These are phyloP conservation scores for Tolypocladium guangdongense DNA, from an alignment of 2,329 filamentous ascomycete genomes.

Conservation along the genomic window DNA sequence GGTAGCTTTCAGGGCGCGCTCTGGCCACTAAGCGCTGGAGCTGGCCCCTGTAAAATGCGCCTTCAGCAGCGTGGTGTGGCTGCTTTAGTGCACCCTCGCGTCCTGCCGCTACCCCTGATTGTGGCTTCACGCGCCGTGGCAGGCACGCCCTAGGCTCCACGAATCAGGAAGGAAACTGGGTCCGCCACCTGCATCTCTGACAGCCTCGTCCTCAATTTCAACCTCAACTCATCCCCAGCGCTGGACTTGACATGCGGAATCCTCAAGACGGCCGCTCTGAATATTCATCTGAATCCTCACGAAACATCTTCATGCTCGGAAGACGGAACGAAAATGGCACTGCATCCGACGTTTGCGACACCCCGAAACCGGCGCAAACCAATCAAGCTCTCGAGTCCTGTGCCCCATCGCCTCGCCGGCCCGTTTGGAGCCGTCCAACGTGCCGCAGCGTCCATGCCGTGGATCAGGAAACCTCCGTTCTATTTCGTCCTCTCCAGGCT, in stretches of 20 bases:
- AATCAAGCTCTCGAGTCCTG: background rate
- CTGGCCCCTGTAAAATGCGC: background rate
- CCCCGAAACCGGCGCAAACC: background rate
- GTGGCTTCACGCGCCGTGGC: background rate
- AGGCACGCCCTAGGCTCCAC: background rate
- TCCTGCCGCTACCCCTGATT: background rate
- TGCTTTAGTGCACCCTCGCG: background rate
- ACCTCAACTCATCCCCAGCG: background rate
- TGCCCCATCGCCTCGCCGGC: constrained; percentile 1
- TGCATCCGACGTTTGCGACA: background rate
- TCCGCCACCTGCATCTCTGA: background rate
- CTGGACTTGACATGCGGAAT: background rate
- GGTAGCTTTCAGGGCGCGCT: too few species aligned
- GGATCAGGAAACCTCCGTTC: constrained; percentile 5
- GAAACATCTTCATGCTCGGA: too few species aligned
- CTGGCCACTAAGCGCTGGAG: background rate
- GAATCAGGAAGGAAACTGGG: background rate
- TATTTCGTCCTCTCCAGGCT: background rate
- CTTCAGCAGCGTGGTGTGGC: background rate
- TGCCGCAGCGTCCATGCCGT: constrained; percentile 14
- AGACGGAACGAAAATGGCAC: background rate
- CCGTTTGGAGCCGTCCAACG: constrained; percentile 14
- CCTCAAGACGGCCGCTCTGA: too few species aligned
- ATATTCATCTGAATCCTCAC: background rate
- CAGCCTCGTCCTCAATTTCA: background rate